Percentiles rank a stretch among this genome's conserved stretches.
Evolutionary conservation across 192 early-diverging fungal genomes (phyloP).

Genomic region (Gonapodya prolifera): DNA sequence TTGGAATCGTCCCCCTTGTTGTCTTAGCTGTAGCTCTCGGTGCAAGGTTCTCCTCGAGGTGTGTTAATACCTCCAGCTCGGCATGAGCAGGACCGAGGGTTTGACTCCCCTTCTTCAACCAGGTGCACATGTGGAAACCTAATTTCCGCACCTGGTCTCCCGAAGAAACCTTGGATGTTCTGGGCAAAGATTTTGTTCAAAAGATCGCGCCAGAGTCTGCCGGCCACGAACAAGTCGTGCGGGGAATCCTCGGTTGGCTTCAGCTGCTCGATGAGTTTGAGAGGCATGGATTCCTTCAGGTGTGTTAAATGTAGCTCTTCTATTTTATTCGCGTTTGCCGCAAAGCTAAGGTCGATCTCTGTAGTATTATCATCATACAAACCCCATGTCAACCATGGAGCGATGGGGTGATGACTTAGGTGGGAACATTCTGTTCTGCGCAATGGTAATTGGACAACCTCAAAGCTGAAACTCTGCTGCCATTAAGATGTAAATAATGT

Average conservation of each 20-base stretch:
- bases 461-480: background rate
- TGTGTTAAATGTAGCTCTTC: background rate
- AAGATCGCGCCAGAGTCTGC: background rate
- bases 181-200: background rate
- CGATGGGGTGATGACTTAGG: background rate
- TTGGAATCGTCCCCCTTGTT: background rate
- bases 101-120: background rate
- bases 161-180: background rate
- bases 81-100: background rate
- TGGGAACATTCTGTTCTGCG: background rate
- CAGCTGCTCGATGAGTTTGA: background rate
- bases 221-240: background rate
- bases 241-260: background rate
- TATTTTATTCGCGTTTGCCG: background rate
- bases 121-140: background rate
- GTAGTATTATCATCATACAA: background rate
- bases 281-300: background rate
- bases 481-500: background rate
- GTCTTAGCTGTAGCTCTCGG: background rate
- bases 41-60: background rate
- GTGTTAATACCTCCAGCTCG: background rate
- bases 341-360: background rate
- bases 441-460: background rate
- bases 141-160: background rate
- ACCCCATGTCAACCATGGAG: background rate